Evolutionary conservation across 768 basidiomycete genomes (phyloP).

Genomic region (Tephrocybe sp.): DNA sequence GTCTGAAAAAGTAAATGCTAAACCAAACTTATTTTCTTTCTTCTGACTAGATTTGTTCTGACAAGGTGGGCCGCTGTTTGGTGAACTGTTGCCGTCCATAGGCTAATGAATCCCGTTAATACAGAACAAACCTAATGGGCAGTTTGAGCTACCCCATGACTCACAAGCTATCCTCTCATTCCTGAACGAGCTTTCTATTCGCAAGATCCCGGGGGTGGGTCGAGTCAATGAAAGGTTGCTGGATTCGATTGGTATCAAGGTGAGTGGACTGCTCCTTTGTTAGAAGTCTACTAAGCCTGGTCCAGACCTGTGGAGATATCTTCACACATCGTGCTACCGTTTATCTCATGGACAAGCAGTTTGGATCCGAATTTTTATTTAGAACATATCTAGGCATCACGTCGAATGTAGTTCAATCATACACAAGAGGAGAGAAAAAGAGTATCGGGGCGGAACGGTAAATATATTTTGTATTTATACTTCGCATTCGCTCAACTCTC

Average conservation of each 20-base stretch:
- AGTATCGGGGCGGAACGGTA: conserved; percentile 92
- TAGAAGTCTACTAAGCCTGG: neutral
- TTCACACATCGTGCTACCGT: conserved; percentile 70
- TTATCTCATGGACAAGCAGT: conserved; percentile 83
- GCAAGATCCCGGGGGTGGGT: conserved; percentile 88
- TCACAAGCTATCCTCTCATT: conserved; percentile 63
- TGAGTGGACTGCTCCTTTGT: conserved; percentile 20
- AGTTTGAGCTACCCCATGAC: conserved; percentile 74
- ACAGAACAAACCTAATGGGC: conserved; percentile 94
- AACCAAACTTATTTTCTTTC: neutral
- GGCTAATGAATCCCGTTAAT: neutral
- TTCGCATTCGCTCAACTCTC: neutral
- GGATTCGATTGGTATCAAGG: conserved; percentile 86
- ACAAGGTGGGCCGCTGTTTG: conserved; percentile 51
- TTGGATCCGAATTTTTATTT: conserved; percentile 75
- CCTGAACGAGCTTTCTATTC: conserved; percentile 79
- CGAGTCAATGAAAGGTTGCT: conserved; percentile 86
- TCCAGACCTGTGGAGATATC: conserved; percentile 88
- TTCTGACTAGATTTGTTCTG: conserved; percentile 78
- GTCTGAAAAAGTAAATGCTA: neutral
- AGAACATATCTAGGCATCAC: conserved; percentile 83
- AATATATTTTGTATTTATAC: neutral
- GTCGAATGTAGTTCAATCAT: conserved; percentile 76
- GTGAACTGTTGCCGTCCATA: neutral
- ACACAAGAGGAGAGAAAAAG: conserved; percentile 79